Conservation (phyloP, 2,329 filamentous ascomycete species). For the Pestalotiopsis sp. region DNA sequence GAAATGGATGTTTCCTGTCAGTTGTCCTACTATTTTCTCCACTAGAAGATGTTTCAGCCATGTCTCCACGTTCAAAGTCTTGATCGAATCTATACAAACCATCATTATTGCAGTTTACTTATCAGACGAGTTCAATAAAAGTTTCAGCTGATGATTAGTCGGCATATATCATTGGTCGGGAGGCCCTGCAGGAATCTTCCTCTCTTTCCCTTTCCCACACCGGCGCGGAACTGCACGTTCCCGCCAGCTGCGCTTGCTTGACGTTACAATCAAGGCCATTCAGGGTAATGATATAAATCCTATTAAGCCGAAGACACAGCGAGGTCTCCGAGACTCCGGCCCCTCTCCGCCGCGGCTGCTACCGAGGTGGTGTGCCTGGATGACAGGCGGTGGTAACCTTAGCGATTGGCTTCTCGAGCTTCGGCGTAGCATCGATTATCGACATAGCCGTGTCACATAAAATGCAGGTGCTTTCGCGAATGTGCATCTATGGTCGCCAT, state of each 20-base stretch:
- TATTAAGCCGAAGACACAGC: neutral
- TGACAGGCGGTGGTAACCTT: neutral
- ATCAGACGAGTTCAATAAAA: neutral
- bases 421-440: neutral
- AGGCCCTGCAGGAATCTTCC: neutral
- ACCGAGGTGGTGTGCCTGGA: neutral
- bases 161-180: neutral
- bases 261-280: neutral
- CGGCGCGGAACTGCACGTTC: neutral
- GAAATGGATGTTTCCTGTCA: no score
- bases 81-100: no score
- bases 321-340: neutral
- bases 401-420: neutral
- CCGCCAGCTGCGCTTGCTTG: neutral
- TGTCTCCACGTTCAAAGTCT: no score
- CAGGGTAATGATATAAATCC: neutral
- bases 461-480: neutral
- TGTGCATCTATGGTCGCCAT: no score
- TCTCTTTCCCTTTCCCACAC: neutral
- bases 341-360: neutral
- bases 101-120: neutral
- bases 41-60: no score
- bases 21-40: no score
- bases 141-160: neutral
- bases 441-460: neutral